A percentile compares a stretch with the other conserved stretches of the same genome.
Evolutionary conservation across 2,329 filamentous ascomycete genomes (phyloP).

Genomic region (Exophiala bonariae): DNA sequence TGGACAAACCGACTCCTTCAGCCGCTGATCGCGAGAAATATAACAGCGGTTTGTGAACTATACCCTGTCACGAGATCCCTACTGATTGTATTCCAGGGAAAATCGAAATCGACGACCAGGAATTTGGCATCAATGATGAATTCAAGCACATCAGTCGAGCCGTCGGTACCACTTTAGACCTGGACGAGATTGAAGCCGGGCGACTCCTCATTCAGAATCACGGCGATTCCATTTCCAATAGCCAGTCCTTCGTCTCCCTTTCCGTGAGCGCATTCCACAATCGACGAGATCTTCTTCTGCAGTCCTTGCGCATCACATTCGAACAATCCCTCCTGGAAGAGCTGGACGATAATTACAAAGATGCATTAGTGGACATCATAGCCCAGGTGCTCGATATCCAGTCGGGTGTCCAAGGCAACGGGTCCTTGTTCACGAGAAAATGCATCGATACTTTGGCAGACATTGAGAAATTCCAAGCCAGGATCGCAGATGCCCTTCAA

Average conservation of each 20-base stretch:
- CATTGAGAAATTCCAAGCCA: slow-evolving; percentile 74
- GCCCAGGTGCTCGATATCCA: slow-evolving; percentile 61
- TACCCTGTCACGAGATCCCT: slow-evolving; percentile 8
- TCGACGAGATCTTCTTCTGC: slow-evolving; percentile 76
- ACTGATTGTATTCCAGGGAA: slow-evolving; percentile 58
- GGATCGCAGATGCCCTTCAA: slow-evolving; percentile 72
- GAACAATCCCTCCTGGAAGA: slow-evolving; percentile 66
- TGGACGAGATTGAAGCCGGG: slow-evolving; percentile 86
- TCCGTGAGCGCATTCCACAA: slow-evolving; percentile 87
- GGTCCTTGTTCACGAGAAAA: slow-evolving; percentile 67
- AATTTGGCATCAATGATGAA: slow-evolving; percentile 80
- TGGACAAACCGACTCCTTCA: slow-evolving; percentile 74
- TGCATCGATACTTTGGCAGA: slow-evolving; percentile 75
- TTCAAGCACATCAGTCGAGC: slow-evolving; percentile 82
- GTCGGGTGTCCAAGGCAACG: slow-evolving; percentile 46
- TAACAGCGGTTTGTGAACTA: slow-evolving; percentile 21
- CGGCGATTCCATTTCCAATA: slow-evolving; percentile 57
- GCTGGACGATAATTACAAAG: slow-evolving; percentile 47
- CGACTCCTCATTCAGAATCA: slow-evolving; percentile 72
- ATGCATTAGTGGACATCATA: slow-evolving; percentile 51
- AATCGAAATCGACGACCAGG: slow-evolving; percentile 68
- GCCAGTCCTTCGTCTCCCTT: slow-evolving; percentile 72
- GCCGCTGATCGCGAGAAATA: slow-evolving; percentile 47
- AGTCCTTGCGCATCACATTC: slow-evolving; percentile 78
- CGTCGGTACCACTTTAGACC: slow-evolving; percentile 81